These are phyloP conservation scores for Herpetomonas muscarum DNA, from an alignment of 208 protist species.

Conservation along the genomic window DNA sequence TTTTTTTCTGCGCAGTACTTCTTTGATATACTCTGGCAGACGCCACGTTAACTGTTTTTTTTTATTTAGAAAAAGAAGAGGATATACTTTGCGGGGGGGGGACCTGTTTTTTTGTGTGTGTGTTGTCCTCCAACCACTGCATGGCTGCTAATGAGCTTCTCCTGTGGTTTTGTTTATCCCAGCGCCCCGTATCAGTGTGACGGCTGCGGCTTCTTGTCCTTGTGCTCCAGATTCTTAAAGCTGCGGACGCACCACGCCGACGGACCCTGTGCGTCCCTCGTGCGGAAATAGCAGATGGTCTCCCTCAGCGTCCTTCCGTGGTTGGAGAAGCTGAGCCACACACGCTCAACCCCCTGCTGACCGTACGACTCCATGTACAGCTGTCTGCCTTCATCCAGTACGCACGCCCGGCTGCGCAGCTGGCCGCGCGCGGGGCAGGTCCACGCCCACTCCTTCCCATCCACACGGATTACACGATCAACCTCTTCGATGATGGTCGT, in stretches of 20 bases:
- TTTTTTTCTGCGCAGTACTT: no score
- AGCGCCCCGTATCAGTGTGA: no score
- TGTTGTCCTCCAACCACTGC: no score
- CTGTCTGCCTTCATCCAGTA: constrained; percentile 27
- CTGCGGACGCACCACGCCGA: constrained; percentile 26
- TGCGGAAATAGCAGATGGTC: constrained; percentile 27
- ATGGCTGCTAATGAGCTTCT: no score
- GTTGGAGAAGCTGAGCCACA: constrained; percentile 33
- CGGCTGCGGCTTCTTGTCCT: not conserved
- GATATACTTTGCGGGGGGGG: no score
- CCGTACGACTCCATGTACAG: constrained; percentile 47
- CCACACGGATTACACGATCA: constrained; percentile 13
- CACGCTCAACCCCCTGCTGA: constrained; percentile 30
- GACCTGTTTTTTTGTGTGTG: no score
- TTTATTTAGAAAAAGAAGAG: not conserved
- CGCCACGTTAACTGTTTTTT: not conserved
- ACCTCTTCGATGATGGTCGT: constrained; percentile 22
- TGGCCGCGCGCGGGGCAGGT: constrained; percentile 25
- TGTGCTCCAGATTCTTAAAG: constrained; percentile 18
- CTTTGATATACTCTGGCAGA: not conserved
- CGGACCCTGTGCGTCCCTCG: constrained; percentile 9
- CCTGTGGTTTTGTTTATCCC: no score
- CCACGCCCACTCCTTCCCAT: constrained; percentile 30
- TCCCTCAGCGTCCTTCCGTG: constrained; percentile 35
- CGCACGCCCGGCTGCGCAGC: constrained; percentile 31